phyloP scores from a whole-genome alignment of 2,329 filamentous ascomycete genomes.

The Sarocladium brachiariae region DNA sequence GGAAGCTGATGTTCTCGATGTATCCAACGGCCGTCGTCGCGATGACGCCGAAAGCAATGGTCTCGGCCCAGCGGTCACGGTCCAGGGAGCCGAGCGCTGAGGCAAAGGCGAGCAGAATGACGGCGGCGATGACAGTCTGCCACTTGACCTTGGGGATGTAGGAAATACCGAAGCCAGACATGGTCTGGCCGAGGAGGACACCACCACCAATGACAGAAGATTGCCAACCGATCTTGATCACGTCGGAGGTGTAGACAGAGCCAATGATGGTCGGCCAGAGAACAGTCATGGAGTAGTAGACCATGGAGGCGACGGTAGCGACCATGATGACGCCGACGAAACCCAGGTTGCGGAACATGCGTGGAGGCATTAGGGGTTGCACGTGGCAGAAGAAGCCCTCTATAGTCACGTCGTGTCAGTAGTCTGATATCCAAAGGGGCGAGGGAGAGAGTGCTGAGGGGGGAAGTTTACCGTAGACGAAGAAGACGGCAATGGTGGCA shows the following conservation, averaged over 20 bases:
- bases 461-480: constrained; percentile 25
- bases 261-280: constrained; percentile 37
- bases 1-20: constrained; percentile 33
- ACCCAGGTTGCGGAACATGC: constrained; percentile 33
- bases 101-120: constrained; percentile 25
- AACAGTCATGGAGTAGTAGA: constrained; percentile 37
- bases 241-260: constrained; percentile 32
- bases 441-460: no score
- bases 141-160: constrained; percentile 29
- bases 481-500: constrained; percentile 26
- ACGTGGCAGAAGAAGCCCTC: constrained; percentile 28
- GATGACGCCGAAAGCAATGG: constrained; percentile 26
- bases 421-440: not conserved
- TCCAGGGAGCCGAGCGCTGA: constrained; percentile 24
- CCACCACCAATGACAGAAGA: constrained; percentile 34
- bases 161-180: constrained; percentile 28
- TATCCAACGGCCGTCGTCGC: constrained; percentile 27
- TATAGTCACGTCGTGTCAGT: constrained; percentile 11
- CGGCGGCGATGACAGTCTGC: constrained; percentile 25
- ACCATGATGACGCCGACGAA: constrained; percentile 32
- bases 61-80: constrained; percentile 20
- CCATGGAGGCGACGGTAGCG: constrained; percentile 34
- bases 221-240: constrained; percentile 33
- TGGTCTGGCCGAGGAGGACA: constrained; percentile 31
- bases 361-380: constrained; percentile 34